These are phyloP conservation scores for Tephrocybe sp. DNA, from an alignment of 768 basidiomycete genomes.

Conservation along the genomic window DNA sequence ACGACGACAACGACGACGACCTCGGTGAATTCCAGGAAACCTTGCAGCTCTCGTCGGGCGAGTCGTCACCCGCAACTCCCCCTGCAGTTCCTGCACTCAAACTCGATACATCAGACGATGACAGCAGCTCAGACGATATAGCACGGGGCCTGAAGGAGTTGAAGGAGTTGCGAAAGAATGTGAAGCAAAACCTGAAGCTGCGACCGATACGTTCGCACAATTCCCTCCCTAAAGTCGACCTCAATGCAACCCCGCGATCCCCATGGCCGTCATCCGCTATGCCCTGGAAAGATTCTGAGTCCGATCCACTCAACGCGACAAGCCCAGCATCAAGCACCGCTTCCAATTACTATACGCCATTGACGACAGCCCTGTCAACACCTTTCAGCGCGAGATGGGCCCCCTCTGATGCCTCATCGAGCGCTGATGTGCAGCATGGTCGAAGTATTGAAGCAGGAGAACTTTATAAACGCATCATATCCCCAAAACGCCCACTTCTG, in stretches of 20 bases:
- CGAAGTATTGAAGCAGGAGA: constrained; percentile 42
- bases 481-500: constrained; percentile 58
- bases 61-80: constrained; percentile 29
- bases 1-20: constrained; percentile 28
- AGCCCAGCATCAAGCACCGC: constrained; percentile 45
- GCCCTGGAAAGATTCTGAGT: constrained; percentile 22
- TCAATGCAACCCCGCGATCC: constrained; percentile 27
- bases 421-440: constrained; percentile 23
- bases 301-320: constrained; percentile 33
- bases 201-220: constrained; percentile 68
- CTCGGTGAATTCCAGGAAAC: constrained; percentile 37
- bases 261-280: constrained; percentile 18
- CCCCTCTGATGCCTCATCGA: constrained; percentile 19
- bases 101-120: constrained; percentile 31
- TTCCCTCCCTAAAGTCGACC: constrained; percentile 44
- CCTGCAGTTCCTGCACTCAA: constrained; percentile 30
- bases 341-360: constrained; percentile 52
- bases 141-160: constrained; percentile 66
- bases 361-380: constrained; percentile 27
- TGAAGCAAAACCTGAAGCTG: constrained; percentile 74
- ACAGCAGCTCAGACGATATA: constrained; percentile 54
- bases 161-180: constrained; percentile 64
- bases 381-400: constrained; percentile 26
- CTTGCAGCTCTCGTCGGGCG: constrained; percentile 37
- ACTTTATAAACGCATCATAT: constrained; percentile 47